Evolutionary conservation across 2,329 filamentous ascomycete species (phyloP), one percentile per base, ranked within the genome.

Genomic region (Colletotrichum euphorbiae): DNA sequence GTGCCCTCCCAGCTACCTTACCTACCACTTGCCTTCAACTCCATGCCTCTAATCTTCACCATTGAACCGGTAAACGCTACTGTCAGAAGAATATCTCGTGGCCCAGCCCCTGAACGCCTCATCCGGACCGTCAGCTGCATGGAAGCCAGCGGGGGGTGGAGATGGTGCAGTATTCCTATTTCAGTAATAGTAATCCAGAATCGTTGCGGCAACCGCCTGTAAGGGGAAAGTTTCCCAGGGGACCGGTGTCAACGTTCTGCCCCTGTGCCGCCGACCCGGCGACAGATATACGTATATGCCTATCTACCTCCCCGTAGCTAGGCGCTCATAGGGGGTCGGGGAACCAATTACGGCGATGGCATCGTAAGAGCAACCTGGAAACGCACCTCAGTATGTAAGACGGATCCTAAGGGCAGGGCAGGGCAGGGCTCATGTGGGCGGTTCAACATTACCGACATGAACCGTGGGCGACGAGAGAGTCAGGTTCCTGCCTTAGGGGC

Each of bases 191-290:
- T 28, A 50, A 50, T 38, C 36, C 28, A 21, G 40, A 57, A 65
- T 65, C 21, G 61, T 65, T 65, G 46, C 61, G 65, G 65, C 65
- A 65, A 68, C 65, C 45, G 46, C 52, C 60, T 59, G 65, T 59
- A 59, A 68, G 61, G 65, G 58, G 31, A 12, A 36, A 55, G 40
- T 45, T 43, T 59, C 45, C 54, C n/a, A 54, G 48, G 61, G 46
- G 46, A 54, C 17, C 28, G 54, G 61, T 46, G 38, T 33, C 61
- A 65, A 68, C 54, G 54, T 55, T 28, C 31, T 19, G 46, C 61
- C 65, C 52, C 61, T 65, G 61, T 59, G 54, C 59, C 65, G 54
- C 38, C n/a, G n/a, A n/a, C 54, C 45, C 54, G 45, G 57, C 31
- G 21, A 21, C 65, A 38, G 61, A 52, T 42, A 19, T 38, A 21